Conservation (phyloP, 306 rosid genomes). For the Notholithocarpus densiflorus region DNA sequence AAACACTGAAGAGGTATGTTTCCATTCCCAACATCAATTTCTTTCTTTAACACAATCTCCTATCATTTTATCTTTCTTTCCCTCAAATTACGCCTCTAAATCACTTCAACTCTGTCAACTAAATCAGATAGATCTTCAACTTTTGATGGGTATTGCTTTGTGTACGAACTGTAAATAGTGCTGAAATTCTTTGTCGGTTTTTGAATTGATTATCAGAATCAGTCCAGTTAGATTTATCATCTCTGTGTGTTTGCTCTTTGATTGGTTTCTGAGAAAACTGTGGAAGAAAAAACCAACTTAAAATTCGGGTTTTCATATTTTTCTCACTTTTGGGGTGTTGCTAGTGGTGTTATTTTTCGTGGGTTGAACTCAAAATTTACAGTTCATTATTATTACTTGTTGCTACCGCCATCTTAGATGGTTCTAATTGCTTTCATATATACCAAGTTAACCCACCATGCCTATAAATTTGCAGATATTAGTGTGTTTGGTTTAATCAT, state of each 20-base stretch:
- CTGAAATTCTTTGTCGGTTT: background rate
- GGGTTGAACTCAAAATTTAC: background rate
- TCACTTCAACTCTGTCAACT: background rate
- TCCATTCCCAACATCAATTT: background rate
- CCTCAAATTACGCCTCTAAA: background rate
- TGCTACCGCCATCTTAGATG: no score
- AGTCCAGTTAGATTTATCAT: background rate
- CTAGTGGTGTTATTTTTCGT: background rate
- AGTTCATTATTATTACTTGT: no score
- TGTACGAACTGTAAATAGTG: background rate
- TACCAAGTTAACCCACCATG: no score
- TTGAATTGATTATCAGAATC: background rate
- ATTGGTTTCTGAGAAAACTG: background rate
- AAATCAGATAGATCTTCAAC: slow-evolving; percentile 13
- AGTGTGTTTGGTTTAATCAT: no score
- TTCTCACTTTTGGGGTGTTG: background rate
- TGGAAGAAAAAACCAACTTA: background rate
- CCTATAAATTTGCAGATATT: no score
- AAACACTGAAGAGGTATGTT: background rate
- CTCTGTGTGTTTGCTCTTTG: background rate
- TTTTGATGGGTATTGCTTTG: background rate
- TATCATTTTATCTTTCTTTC: background rate
- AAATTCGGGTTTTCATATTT: background rate
- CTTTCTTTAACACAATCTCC: background rate
- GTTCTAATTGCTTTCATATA: no score